Base-by-base conservation (phyloP, 768 basidiomycete genomes). In the Collybia nuda region DNA sequence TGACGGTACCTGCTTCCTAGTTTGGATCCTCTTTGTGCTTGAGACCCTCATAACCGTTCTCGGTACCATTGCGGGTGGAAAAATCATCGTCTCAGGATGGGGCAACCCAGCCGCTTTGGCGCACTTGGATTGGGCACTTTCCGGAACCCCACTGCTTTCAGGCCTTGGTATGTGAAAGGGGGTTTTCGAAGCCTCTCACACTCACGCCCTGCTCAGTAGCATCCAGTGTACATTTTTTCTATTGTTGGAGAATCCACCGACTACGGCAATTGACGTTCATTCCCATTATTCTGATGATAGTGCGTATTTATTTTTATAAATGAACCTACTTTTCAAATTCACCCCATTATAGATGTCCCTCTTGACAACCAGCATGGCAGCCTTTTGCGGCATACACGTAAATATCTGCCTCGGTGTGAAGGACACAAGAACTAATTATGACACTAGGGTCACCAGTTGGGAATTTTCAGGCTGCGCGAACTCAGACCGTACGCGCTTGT, bases 41-140 rank as follows among this genome's bases (percentile, higher is more conserved):
- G 60, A 62, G 18, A 55, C 51, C 26, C 18, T 57, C 22, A 47
- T 56, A 24, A 62, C 51, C 15, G 21, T 56, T 17, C 52, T 62
- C 38, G 19, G 43, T 11, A 56, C 54, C 6, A 56, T 57, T 26
- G 58, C 51, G 11, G 58, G 56, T 14, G 57, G 56, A 54, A 47
- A 54, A 21, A 22, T 29, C 2, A 51, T 52, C 22, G 58, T 51
- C 6, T 19, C 18, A 17, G 60, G 57, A 18, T 62, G 61, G 61
- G 61, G 61, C 17, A 52, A 58, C 19, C 39, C 51, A 6, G 48
- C 51, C 11, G 40, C 47, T 38, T 28, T 60, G 14, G 21, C 29
- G 7, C 50, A 40, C n/a, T 15, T 62, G 17, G 52, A 56, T 35
- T 60, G 61, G 57, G 46, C 58, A 5, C 58, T 48, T 36, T 37